These are phyloP conservation scores for Pleurotus ostreatus DNA, from an alignment of 768 basidiomycete genomes.

Conservation along the genomic window DNA sequence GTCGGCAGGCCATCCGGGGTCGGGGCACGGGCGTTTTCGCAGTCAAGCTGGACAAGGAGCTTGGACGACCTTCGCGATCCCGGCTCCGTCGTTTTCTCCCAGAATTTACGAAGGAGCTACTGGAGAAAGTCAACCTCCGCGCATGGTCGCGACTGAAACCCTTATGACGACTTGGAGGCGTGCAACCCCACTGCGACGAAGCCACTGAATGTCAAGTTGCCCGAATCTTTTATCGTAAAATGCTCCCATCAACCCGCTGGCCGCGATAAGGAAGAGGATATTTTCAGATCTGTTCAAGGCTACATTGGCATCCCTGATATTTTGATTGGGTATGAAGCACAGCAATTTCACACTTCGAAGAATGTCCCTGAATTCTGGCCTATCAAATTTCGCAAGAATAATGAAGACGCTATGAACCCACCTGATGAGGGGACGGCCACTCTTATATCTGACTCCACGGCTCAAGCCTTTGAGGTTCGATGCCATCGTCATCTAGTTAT, in stretches of 20 bases:
- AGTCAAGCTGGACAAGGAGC: neutral
- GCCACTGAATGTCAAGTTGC: neutral
- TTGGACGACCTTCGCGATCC: too few species aligned
- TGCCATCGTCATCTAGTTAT: neutral
- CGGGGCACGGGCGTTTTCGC: slow-evolving; percentile 6
- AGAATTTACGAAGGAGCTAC: neutral
- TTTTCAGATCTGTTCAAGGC: slow-evolving; percentile 6
- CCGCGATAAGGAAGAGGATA: slow-evolving; percentile 2
- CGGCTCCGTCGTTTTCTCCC: neutral
- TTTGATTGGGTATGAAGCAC: neutral
- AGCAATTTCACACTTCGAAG: neutral
- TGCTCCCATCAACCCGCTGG: neutral
- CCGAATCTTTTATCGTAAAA: neutral
- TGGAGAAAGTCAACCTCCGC: neutral
- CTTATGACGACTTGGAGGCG: neutral
- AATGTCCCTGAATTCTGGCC: too few species aligned
- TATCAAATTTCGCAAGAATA: neutral
- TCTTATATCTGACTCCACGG: neutral
- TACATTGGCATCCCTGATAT: slow-evolving; percentile 9
- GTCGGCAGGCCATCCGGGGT: neutral
- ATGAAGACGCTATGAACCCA: neutral
- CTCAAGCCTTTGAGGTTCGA: neutral
- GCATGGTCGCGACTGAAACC: slow-evolving; percentile 1
- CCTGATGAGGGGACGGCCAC: neutral
- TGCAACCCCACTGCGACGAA: neutral